Evolutionary conservation across 345 rosid genomes (phyloP).

Genomic region (Draba incana): DNA sequence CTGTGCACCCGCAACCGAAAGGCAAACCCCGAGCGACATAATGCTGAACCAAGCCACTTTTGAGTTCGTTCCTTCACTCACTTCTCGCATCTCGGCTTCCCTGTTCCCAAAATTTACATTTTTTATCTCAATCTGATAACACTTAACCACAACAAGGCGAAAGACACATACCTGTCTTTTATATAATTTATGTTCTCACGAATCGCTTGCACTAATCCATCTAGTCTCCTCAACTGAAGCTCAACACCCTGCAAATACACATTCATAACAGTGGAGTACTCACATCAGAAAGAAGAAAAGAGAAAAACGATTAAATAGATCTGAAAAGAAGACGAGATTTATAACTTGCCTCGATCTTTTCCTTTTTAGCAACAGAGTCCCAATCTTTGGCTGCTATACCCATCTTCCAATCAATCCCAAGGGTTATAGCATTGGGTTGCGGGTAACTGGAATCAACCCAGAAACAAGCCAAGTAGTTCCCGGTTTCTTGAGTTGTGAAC

Average conservation of each 20-base stretch:
- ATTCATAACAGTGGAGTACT: background rate
- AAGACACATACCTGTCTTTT: conserved; percentile 55
- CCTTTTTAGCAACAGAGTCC: conserved; percentile 92
- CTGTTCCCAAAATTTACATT: conserved; percentile 42
- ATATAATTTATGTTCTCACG: conserved; percentile 62
- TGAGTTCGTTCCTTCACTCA: conserved; percentile 67
- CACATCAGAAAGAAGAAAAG: conserved; percentile 2
- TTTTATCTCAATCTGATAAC: conserved; percentile 1
- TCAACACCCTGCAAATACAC: conserved; percentile 72
- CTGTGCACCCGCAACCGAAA: conserved; percentile 59
- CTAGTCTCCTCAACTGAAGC: conserved; percentile 77
- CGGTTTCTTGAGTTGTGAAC: conserved; percentile 82
- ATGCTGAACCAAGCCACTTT: conserved; percentile 84
- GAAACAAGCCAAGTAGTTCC: conserved; percentile 85
- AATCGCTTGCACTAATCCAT: conserved; percentile 65
- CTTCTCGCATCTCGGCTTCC: conserved; percentile 75
- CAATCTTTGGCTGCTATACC: conserved; percentile 96
- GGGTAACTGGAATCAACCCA: conserved; percentile 52
- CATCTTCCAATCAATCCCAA: conserved; percentile 84
- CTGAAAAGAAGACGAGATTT: background rate
- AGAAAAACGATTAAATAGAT: background rate
- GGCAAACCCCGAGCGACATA: conserved; percentile 72
- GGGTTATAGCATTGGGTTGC: conserved; percentile 46
- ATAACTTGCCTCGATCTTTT: conserved; percentile 78
- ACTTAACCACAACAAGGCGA: background rate